phyloP scores from a whole-genome alignment of 2,329 filamentous ascomycete genomes.

The Teratosphaeria pseudoeucalypti region DNA sequence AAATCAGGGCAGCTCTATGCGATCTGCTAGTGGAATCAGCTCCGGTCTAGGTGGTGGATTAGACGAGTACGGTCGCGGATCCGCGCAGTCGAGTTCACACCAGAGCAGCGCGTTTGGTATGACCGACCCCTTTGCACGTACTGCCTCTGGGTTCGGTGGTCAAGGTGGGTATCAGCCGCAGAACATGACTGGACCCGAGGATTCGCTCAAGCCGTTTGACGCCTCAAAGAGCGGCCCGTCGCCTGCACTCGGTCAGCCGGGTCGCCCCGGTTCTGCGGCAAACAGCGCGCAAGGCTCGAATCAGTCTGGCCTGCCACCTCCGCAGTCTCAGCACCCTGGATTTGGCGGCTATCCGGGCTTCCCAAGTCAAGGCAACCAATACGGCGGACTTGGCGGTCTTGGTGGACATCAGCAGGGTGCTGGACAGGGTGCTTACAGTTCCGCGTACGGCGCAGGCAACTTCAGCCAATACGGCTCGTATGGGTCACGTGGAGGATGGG shows the following conservation, averaged over 20 bases:
- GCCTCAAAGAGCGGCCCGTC: conserved; percentile 46
- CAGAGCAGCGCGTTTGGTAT: conserved; percentile 43
- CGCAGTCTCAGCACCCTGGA: conserved; percentile 48
- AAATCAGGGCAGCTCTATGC: conserved; percentile 29
- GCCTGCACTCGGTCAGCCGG: conserved; percentile 49
- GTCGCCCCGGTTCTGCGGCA: conserved; percentile 52
- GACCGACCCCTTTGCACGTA: conserved; percentile 50
- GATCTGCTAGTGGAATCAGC: conserved; percentile 34
- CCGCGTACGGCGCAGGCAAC: conserved; percentile 18
- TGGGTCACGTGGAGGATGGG: conserved; percentile 24
- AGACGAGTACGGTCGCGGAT: conserved; percentile 46
- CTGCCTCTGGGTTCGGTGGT: conserved; percentile 45
- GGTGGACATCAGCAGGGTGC: conserved; percentile 32
- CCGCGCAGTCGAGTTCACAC: conserved; percentile 47
- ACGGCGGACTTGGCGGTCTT: conserved; percentile 41
- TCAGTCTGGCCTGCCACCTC: conserved; percentile 44
- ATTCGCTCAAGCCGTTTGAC: conserved; percentile 47
- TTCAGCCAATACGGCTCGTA: conserved; percentile 27
- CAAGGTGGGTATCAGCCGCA: conserved; percentile 35
- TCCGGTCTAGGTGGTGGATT: conserved; percentile 36
- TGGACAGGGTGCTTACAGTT: conserved; percentile 31
- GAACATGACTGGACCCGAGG: conserved; percentile 37
- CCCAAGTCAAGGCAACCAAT: conserved; percentile 40
- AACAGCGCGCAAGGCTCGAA: conserved; percentile 44
- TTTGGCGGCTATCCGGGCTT: conserved; percentile 38